Conservation (phyloP, 305 asterid genomes). For the Rubia peregrina region DNA sequence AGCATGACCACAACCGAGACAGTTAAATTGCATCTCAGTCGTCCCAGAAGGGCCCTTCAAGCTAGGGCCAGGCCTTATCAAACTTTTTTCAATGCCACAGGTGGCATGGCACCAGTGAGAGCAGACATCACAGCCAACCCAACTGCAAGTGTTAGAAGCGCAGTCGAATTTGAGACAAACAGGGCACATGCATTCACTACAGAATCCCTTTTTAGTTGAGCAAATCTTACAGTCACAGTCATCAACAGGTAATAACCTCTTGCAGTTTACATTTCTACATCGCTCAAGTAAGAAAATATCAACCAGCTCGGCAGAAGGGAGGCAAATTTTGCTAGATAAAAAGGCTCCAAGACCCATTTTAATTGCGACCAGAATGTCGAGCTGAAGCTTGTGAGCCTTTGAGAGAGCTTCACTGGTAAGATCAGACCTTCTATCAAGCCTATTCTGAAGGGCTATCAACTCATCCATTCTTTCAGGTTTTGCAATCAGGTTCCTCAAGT, state of each 20-base stretch:
- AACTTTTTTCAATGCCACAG: constrained; percentile 63
- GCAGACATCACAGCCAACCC: constrained; percentile 98
- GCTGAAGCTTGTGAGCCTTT: constrained; percentile 68
- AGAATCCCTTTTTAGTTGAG: constrained; percentile 73
- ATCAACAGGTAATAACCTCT: constrained; percentile 72
- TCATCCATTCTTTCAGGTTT: constrained; percentile 59
- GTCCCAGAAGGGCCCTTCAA: constrained; percentile 56
- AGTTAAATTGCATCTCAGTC: constrained; percentile 87
- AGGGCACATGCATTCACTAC: constrained; percentile 98
- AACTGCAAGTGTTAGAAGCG: constrained; percentile 82
- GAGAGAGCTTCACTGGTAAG: constrained; percentile 62
- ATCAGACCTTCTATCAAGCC: constrained; percentile 77
- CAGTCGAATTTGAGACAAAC: constrained; percentile 83
- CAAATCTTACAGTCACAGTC: constrained; percentile 97
- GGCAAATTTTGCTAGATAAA: constrained; percentile 34
- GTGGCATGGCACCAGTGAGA: constrained; percentile 95
- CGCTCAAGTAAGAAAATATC: constrained; percentile 75
- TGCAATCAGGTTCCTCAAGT: constrained; percentile 43
- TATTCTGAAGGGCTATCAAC: constrained; percentile 48
- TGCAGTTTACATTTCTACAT: constrained; percentile 75
- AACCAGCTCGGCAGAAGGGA: constrained; percentile 50
- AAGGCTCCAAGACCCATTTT: constrained; percentile 66
- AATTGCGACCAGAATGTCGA: constrained; percentile 64
- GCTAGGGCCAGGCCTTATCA: constrained; percentile 67
- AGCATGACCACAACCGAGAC: constrained; percentile 81